phyloP scores from a whole-genome alignment of 108 stramenopile genomes.

The Ochromonas danica region DNA sequence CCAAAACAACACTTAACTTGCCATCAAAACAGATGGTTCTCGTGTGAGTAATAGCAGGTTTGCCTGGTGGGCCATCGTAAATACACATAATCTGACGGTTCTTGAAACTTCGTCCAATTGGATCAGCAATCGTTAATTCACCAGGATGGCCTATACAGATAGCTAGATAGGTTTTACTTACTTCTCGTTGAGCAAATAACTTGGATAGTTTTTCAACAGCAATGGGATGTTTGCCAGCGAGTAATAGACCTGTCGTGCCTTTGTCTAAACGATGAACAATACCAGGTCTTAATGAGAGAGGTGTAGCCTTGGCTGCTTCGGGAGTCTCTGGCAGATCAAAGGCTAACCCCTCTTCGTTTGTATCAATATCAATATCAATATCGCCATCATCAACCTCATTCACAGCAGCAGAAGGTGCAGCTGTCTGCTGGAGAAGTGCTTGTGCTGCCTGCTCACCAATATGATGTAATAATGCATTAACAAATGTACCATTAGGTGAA shows the following conservation, averaged over 20 bases:
- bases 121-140: constrained; percentile 73
- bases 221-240: constrained; percentile 84
- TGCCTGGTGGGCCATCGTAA: constrained; percentile 39
- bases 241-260: constrained; percentile 85
- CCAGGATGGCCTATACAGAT: constrained; percentile 57
- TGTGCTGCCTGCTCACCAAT: constrained; percentile 44
- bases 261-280: constrained; percentile 94
- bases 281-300: constrained; percentile 68
- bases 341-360: neutral
- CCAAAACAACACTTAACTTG: constrained; percentile 76
- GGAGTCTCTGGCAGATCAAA: constrained; percentile 13
- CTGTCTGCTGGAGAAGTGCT: neutral
- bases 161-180: constrained; percentile 82
- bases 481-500: constrained; percentile 89
- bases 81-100: constrained; percentile 87
- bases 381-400: neutral
- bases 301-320: constrained; percentile 6
- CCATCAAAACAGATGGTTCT: constrained; percentile 79
- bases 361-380: neutral
- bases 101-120: constrained; percentile 83
- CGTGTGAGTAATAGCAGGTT: constrained; percentile 72
- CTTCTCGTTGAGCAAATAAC: constrained; percentile 72
- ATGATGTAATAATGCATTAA: constrained; percentile 89
- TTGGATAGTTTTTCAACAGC: constrained; percentile 73
- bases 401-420: neutral